Conservation (phyloP, 2,329 filamentous ascomycete species). For the Calycina herbarum region DNA sequence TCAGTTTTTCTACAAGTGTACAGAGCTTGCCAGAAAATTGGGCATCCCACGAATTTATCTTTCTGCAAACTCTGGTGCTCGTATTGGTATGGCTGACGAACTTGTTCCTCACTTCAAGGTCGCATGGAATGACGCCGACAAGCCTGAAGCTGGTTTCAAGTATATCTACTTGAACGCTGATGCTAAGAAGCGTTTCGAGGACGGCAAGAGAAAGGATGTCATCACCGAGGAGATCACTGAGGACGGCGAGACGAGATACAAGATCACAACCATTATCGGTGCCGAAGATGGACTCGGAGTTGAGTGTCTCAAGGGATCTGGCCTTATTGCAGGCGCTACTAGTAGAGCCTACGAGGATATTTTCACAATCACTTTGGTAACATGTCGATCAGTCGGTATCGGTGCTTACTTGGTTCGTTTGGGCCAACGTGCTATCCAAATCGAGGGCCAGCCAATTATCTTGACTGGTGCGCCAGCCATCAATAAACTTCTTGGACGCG, state of each 20-base stretch:
- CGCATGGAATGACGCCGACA: constrained; percentile 84
- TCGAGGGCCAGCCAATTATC: constrained; percentile 98
- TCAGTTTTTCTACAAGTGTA: constrained; percentile 99
- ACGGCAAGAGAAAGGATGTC: constrained; percentile 70
- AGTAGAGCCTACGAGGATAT: constrained; percentile 98
- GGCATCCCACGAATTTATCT: constrained; percentile 97
- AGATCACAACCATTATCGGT: constrained; percentile 91
- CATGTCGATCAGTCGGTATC: constrained; percentile 97
- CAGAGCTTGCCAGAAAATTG: constrained; percentile 87
- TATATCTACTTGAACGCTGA: constrained; percentile 93
- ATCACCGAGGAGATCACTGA: constrained; percentile 87
- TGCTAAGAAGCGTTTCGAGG: constrained; percentile 83
- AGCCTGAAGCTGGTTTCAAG: constrained; percentile 88
- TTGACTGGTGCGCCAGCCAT: constrained; percentile 95
- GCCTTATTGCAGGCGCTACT: constrained; percentile 96
- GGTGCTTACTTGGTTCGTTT: constrained; percentile 98
- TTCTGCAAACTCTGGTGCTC: constrained; percentile 97
- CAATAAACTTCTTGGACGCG: constrained; percentile 96
- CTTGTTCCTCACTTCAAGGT: constrained; percentile 96
- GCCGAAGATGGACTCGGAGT: constrained; percentile 95
- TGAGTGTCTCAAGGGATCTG: constrained; percentile 93
- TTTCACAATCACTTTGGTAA: constrained; percentile 96
- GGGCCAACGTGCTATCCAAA: constrained; percentile 96
- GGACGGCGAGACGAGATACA: constrained; percentile 85
- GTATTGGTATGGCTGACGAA: constrained; percentile 94